Evolutionary conservation across 495 filamentous ascomycete species (phyloP), one percentile per base, ranked within the genome.

Genomic region (Talaromyces proteolyticus): DNA sequence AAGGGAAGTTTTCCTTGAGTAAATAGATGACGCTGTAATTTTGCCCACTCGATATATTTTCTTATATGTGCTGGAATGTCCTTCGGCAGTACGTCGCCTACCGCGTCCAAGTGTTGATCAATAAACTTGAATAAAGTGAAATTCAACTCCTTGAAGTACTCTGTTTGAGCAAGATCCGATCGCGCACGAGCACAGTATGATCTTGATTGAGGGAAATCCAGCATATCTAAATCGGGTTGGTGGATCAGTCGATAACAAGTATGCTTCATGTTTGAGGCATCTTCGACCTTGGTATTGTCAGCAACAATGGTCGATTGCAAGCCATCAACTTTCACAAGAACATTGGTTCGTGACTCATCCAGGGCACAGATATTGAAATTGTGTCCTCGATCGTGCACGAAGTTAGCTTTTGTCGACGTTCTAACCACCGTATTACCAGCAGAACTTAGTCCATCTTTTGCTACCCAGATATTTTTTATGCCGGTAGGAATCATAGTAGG

Each of bases 231-330:
- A 34, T 34, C 29, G 8, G 29, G 29, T 10, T 10, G 2, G 8
- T 8, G 8, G 29, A 10, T 14, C 8, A 34, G 29, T 10, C 14
- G 29, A 34, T 34, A 34, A 10, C 8, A 14, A 8, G 29, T 34
- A 4, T 34, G 29, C 8, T 14, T 8, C n/a, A n/a, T n/a, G 14
- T 34, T 8, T 8, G 29, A 8, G 8, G 8, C 8, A 34, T 34
- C 29, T 34, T 8, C 29, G 29, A 14, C 2, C 14, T 34, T 34
- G 29, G 29, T 4, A 34, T 14, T 34, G n/a, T n/a, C n/a, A n/a
- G n/a, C n/a, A 10, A 53, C 51, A 11, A 53, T 53, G 2, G 51
- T 53, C 12, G 45, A 48, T 36, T 49, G 34, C 1, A 53, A 20
- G n/a, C 51, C 51, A 6, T 47, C 20, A 6, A 53, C 37, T 11